Base-by-base conservation (phyloP, 768 basidiomycete species). In the Lactifluus pinguis region DNA sequence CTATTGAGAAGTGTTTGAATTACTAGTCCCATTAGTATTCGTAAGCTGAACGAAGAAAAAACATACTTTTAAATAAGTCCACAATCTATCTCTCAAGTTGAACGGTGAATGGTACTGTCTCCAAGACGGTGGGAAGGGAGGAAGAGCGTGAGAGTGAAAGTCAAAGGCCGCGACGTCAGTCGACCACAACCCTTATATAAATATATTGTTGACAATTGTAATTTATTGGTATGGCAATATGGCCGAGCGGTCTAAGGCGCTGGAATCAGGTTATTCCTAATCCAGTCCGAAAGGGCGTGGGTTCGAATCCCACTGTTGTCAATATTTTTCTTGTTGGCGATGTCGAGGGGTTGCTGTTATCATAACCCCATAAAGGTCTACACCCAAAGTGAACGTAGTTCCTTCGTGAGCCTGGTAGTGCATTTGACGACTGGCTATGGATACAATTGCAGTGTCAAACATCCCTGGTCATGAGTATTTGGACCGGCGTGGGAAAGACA, bases 241-340 rank as follows among this genome's bases (percentile, higher is more conserved):
- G 65, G 65, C 65, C 65, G 65, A 66, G 65, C 65, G 65, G 65
- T 66, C 65, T 66, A 66, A 66, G 65, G 65, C 65, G 65, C 65
- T 59, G 56, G 65, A 66, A 66, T 66, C 65, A 66, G 65, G 65
- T 50, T 56, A 13, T 29, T 4, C 47, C 39, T 42, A 4, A 65
- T 65, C 64, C 62, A 64, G 64, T 65, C 64, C 64, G 64, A 76
- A 76, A 76, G 74, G 75, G 76, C 76, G 76, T 75, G 76, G 76
- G 76, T 77, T 77, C 76, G 75, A 77, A 76, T 76, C 76, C 75
- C 76, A 75, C 75, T 75, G 72, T 71, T 69, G 65, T 70, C 69
- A 71, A 55, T 1, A 19, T 34, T 58, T 63, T 48, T 49, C 41
- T 21, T 34, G 9, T 1, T 34, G 25, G 25, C 25, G 25, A 25